Evolutionary conservation across 495 filamentous ascomycete genomes (phyloP).

Genomic region (Daldinia loculata): DNA sequence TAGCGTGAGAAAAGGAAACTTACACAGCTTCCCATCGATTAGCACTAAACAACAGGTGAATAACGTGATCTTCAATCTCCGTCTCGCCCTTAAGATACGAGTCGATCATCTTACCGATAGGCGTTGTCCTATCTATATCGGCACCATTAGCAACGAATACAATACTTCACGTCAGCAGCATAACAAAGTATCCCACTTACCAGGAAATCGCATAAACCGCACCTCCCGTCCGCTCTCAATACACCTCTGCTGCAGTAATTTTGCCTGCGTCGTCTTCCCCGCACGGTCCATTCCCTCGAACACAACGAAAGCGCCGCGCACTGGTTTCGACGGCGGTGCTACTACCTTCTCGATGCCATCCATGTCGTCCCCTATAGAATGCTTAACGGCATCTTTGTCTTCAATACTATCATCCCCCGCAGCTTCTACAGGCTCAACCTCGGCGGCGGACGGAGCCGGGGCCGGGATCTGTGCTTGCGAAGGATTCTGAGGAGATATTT

Average conservation of each 20-base stretch:
- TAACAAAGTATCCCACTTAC: slow-evolving; percentile 55
- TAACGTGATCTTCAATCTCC: slow-evolving; percentile 87
- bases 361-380: slow-evolving; percentile 11
- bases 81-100: slow-evolving; percentile 78
- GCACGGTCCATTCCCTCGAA: slow-evolving; percentile 94
- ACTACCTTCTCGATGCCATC: slow-evolving; percentile 34
- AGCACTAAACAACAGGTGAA: slow-evolving; percentile 94
- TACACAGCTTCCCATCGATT: slow-evolving; percentile 92
- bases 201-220: slow-evolving; percentile 85
- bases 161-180: not conserved
- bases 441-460: slow-evolving; percentile 4
- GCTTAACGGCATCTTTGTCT: not conserved
- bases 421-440: not conserved
- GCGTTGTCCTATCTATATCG: slow-evolving; percentile 71
- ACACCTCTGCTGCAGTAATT: slow-evolving; percentile 71
- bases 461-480: slow-evolving; percentile 37
- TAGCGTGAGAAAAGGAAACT: slow-evolving; percentile 27
- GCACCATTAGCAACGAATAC: not conserved
- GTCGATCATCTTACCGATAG: slow-evolving; percentile 91
- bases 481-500: slow-evolving; percentile 34
- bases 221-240: slow-evolving; percentile 68
- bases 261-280: slow-evolving; percentile 94
- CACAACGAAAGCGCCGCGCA: slow-evolving; percentile 80
- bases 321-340: slow-evolving; percentile 29
- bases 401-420: slow-evolving; percentile 12